Evolutionary conservation across 2,329 filamentous ascomycete genomes (phyloP).

Genomic region (Botrytis medusae): DNA sequence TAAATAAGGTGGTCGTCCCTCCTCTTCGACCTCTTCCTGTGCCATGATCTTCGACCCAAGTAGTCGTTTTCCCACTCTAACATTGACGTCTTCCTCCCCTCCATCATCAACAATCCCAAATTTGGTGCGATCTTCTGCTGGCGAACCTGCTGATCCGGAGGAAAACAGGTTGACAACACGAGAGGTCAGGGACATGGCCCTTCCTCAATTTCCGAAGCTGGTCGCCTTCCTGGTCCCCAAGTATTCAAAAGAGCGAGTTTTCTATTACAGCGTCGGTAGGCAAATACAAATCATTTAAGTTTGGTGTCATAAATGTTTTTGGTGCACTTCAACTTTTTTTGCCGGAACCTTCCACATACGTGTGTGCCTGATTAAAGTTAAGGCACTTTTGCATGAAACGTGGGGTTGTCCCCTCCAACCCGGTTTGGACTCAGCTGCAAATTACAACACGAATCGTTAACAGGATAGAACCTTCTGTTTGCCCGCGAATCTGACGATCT

Average conservation of each 20-base stretch:
- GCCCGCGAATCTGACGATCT: not conserved
- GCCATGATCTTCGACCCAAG: slow-evolving; percentile 35
- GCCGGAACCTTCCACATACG: slow-evolving; percentile 20
- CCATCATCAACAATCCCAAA: slow-evolving; percentile 42
- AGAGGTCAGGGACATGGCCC: slow-evolving; percentile 59
- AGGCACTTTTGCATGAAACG: slow-evolving; percentile 6
- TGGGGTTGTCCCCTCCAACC: not conserved
- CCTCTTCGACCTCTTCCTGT: slow-evolving; percentile 46
- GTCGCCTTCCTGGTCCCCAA: slow-evolving; percentile 12
- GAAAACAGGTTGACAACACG: slow-evolving; percentile 53
- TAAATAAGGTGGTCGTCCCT: slow-evolving; percentile 60
- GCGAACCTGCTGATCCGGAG: slow-evolving; percentile 38
- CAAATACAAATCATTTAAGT: slow-evolving; percentile 6
- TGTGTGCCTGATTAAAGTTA: slow-evolving; percentile 9
- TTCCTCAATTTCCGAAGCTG: slow-evolving; percentile 34
- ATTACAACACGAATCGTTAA: not conserved
- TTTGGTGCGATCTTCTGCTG: slow-evolving; percentile 33
- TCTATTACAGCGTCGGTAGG: not conserved
- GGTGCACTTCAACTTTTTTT: slow-evolving; percentile 19
- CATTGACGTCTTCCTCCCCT: slow-evolving; percentile 38
- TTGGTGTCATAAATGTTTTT: slow-evolving; percentile 11
- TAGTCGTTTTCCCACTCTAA: slow-evolving; percentile 34
- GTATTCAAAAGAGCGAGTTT: not conserved
- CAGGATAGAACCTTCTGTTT: not conserved
- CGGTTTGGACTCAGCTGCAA: not conserved